Evolutionary conservation across 306 rosid genomes (phyloP).

Genomic region (Prunus kanzakura): DNA sequence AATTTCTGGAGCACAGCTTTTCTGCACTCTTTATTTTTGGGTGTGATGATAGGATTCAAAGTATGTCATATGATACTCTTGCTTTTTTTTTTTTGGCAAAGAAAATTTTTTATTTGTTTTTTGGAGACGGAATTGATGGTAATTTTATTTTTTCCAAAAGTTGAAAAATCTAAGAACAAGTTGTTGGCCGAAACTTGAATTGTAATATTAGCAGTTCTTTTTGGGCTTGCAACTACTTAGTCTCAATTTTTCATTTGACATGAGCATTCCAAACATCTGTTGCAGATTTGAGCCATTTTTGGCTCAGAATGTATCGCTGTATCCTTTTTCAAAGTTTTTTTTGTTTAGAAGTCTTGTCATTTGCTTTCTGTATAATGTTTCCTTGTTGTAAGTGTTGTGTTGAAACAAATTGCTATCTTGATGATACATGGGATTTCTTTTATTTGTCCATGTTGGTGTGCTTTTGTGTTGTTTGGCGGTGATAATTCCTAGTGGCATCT

Average conservation of each 20-base stretch:
- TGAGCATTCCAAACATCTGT: not conserved
- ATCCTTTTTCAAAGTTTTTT: too few species aligned
- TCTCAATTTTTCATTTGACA: not conserved
- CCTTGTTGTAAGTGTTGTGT: not conserved
- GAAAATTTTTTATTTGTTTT: not conserved
- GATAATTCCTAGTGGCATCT: not conserved
- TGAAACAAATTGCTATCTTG: not conserved
- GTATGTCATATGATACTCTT: not conserved
- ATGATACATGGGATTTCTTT: not conserved
- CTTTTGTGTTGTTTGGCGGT: not conserved
- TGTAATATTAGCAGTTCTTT: not conserved
- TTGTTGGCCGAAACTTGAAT: not conserved
- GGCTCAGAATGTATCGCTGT: not conserved
- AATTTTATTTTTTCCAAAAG: not conserved
- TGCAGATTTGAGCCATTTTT: not conserved
- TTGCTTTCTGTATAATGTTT: not conserved
- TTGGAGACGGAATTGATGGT: not conserved
- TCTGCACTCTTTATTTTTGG: not conserved
- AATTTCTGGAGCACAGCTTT: not conserved
- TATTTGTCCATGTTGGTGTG: not conserved
- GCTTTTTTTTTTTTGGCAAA: not conserved
- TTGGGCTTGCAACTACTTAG: not conserved
- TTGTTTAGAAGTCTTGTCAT: too few species aligned
- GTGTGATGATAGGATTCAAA: not conserved
- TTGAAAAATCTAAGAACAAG: not conserved